Conservation (phyloP, 306 rosid species). For the Prunus persica region Prunus_persica_NCBIv2 NC_034010.1:11013001-11013500, state of each 20-base stretch:
- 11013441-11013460: constrained; percentile 76
- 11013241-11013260: not conserved
- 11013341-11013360: constrained; percentile 84
- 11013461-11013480: constrained; percentile 80
- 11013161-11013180: not conserved
- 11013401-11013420: constrained; percentile 93
- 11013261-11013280: not conserved
- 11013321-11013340: constrained; percentile 65
- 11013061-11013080: not conserved
- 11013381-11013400: constrained; percentile 75
- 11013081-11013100: not conserved
- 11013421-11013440: constrained; percentile 77
- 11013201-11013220: not conserved
- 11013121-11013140: not conserved
- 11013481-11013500: constrained; percentile 93
- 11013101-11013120: not conserved
- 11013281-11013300: not conserved
- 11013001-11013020: not conserved
- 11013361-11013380: constrained; percentile 88
- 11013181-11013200: not conserved
- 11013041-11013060: not conserved
- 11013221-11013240: not conserved
- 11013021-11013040: not conserved
- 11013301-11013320: not conserved
- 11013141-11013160: not conserved